These are phyloP conservation scores for Aspergillus sp. DNA, from an alignment of 2,329 filamentous ascomycete species.

Conservation along the genomic window DNA sequence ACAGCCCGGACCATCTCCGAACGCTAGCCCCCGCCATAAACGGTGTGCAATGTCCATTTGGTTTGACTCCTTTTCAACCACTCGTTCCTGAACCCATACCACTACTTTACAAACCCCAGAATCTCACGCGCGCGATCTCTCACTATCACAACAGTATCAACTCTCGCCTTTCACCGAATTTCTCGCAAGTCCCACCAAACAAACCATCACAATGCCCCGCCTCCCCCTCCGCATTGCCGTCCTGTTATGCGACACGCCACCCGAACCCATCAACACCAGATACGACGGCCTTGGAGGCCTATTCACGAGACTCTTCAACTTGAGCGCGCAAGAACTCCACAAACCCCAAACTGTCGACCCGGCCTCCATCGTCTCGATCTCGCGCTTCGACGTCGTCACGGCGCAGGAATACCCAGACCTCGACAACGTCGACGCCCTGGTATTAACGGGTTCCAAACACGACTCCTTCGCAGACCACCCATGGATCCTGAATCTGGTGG, in stretches of 20 bases:
- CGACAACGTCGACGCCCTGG: constrained; percentile 74
- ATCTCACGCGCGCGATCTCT: background rate
- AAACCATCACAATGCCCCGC: constrained; percentile 26
- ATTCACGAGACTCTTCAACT: constrained; percentile 61
- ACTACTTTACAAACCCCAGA: background rate
- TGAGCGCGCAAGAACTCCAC: constrained; percentile 51
- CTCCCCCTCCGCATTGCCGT: constrained; percentile 73
- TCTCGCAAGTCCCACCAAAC: background rate
- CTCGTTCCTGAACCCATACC: no score
- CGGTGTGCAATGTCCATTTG: background rate
- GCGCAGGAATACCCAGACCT: constrained; percentile 68
- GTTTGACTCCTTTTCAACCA: no score
- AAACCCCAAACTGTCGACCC: constrained; percentile 33
- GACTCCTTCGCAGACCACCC: constrained; percentile 71
- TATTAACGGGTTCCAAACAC: constrained; percentile 73
- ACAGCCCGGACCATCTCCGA: background rate
- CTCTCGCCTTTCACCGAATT: no score
- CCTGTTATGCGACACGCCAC: constrained; percentile 81
- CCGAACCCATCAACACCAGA: constrained; percentile 61
- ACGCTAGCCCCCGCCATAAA: background rate
- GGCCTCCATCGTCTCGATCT: constrained; percentile 54
- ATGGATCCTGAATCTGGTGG: constrained; percentile 75
- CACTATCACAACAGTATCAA: no score
- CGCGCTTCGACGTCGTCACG: constrained; percentile 70
- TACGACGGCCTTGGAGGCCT: constrained; percentile 73